Conservation (phyloP, 2,329 filamentous ascomycete species). For the Diplodia mutila region DNA sequence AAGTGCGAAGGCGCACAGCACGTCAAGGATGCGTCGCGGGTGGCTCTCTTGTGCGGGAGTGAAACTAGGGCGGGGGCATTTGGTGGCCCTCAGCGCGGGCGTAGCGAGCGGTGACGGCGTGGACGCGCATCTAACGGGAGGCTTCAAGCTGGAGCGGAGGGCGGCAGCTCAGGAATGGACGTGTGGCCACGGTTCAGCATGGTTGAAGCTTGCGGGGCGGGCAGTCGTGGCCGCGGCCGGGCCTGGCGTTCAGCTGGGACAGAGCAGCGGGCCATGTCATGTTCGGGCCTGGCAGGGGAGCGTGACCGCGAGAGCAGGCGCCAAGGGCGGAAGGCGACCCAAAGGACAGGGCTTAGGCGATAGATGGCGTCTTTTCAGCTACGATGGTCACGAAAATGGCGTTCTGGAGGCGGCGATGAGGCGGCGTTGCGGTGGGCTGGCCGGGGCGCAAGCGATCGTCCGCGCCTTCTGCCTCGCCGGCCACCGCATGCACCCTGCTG, state of each 20-base stretch:
- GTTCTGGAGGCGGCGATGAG: constrained; percentile 16
- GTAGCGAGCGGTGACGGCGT: constrained; percentile 13
- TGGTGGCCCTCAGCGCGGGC: neutral
- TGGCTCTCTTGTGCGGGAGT: constrained; percentile 14
- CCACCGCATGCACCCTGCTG: neutral
- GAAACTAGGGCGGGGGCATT: constrained; percentile 15
- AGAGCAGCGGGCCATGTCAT: constrained; percentile 11
- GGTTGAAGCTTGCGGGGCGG: constrained; percentile 20
- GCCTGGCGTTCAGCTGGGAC: constrained; percentile 18
- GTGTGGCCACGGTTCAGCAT: constrained; percentile 2
- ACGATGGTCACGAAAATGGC: constrained; percentile 17
- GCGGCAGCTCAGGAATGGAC: constrained; percentile 14
- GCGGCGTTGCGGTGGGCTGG: constrained; percentile 5
- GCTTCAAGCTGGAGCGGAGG: constrained; percentile 6
- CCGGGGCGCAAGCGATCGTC: neutral
- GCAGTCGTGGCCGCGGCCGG: constrained; percentile 2
- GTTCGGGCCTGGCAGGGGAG: constrained; percentile 13
- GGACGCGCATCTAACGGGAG: neutral
- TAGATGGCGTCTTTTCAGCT: constrained; percentile 23
- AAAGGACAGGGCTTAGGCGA: constrained; percentile 16
- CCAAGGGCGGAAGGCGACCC: constrained; percentile 14
- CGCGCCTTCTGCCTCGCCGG: neutral
- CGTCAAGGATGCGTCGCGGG: constrained; percentile 6
- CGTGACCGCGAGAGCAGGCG: neutral
- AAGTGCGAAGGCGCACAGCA: constrained; percentile 16